A percentile compares a stretch with the other conserved stretches of the same genome.
These are phyloP conservation scores for Coelastrella sp. DNA, from an alignment of 139 green algal genomes.

Conservation along the genomic window DNA sequence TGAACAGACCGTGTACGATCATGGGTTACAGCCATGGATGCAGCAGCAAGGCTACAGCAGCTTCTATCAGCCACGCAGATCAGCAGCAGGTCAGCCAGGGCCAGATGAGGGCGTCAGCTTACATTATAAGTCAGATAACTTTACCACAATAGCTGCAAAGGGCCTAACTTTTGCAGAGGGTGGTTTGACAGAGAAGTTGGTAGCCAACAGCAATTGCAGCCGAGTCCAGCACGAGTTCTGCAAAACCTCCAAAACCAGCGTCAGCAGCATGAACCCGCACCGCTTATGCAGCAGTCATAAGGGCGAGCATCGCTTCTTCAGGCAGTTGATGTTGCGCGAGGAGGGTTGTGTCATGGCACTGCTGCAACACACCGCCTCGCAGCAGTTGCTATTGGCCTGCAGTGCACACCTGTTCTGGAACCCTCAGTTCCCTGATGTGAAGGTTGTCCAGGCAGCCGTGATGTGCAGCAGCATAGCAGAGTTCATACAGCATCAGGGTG, in stretches of 20 bases:
- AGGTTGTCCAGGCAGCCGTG: slow-evolving; percentile 43
- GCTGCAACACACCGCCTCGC: slow-evolving; percentile 39
- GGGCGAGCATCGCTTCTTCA: slow-evolving; percentile 27
- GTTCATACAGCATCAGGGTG: background rate
- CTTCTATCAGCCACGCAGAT: slow-evolving; percentile 16
- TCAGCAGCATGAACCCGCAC: too few relatives aligned
- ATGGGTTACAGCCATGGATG: slow-evolving; percentile 60
- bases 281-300: background rate
- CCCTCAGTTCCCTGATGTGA: background rate
- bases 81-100: background rate
- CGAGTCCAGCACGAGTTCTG: background rate
- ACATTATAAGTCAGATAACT: background rate
- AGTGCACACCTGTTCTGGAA: slow-evolving; percentile 73
- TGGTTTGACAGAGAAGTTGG: too few relatives aligned
- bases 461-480: slow-evolving; percentile 46
- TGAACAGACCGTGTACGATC: slow-evolving; percentile 57
- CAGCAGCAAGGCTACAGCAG: slow-evolving; percentile 52
- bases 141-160: background rate
- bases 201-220: too few relatives aligned
- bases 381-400: slow-evolving; percentile 47
- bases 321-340: slow-evolving; percentile 2
- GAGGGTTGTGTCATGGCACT: slow-evolving; percentile 38
- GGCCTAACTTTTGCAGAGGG: too few relatives aligned
- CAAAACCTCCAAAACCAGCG: background rate
- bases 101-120: slow-evolving; percentile 25